These are phyloP conservation scores for Casuarina glauca DNA, from an alignment of 306 rosid genomes.

Conservation along the genomic window DNA sequence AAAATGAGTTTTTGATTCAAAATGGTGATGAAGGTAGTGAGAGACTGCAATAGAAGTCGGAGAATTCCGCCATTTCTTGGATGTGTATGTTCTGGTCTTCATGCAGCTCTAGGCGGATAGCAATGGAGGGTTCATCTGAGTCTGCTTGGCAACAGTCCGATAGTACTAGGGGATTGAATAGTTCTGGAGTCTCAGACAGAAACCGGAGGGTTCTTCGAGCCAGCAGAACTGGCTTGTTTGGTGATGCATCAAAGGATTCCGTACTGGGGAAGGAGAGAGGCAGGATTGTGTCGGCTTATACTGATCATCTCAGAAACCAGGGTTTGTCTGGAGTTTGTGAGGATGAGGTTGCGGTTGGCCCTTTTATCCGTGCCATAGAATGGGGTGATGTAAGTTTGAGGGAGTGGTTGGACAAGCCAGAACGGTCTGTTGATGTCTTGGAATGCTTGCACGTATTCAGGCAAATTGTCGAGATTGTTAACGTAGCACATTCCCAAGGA, in stretches of 20 bases:
- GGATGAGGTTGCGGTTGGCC: conserved; percentile 56
- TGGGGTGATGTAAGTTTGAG: conserved; percentile 91
- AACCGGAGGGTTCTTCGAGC: conserved; percentile 44
- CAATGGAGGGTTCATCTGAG: conserved; percentile 81
- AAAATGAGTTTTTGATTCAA: conserved; percentile 47
- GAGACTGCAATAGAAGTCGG: conserved; percentile 40
- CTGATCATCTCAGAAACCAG: conserved; percentile 37
- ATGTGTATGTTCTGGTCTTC: conserved; percentile 44
- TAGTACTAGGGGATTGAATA: conserved; percentile 60
- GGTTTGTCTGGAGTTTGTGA: conserved; percentile 66
- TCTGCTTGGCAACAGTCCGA: conserved; percentile 60
- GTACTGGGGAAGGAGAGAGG: conserved; percentile 48
- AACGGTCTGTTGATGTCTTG: conserved; percentile 61
- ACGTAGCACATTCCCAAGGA: conserved; percentile 79
- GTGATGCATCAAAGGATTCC: conserved; percentile 50
- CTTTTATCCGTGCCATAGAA: conserved; percentile 49
- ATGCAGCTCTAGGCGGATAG: conserved; percentile 61
- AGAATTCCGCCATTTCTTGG: conserved; percentile 41
- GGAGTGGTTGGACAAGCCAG: conserved; percentile 90
- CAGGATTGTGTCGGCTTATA: conserved; percentile 45
- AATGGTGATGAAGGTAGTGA: conserved; percentile 46
- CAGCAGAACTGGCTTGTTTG: conserved; percentile 41
- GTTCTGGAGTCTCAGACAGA: conserved; percentile 60
- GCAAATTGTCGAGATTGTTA: conserved; percentile 83
- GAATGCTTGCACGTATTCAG: conserved; percentile 86